Percentiles rank a stretch among this genome's conserved stretches.
Conservation (phyloP, 2,329 filamentous ascomycete genomes). For the Ophiostoma ips region DNA sequence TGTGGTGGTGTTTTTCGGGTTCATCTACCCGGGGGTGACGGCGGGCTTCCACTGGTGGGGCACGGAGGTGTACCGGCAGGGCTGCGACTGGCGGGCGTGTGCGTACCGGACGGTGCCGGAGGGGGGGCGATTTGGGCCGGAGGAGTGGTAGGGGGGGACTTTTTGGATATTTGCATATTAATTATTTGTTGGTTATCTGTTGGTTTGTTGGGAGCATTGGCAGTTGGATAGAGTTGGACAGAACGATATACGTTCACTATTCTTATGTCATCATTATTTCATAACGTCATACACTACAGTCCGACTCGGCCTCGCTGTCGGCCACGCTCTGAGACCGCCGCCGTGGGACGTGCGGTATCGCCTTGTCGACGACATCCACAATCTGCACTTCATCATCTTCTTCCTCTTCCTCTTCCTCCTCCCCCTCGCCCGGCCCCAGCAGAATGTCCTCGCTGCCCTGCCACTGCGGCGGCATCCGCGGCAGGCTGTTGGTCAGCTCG, state of each 20-base stretch:
- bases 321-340: constrained; percentile 9
- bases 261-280: no score
- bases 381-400: constrained; percentile 1
- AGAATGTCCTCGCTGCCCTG: constrained; percentile 53
- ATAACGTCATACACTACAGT: constrained; percentile 1
- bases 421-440: constrained; percentile 23
- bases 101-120: constrained; percentile 50
- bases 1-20: constrained; percentile 72
- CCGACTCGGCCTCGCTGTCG: constrained; percentile 14
- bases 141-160: constrained; percentile 33
- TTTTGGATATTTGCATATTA: not conserved
- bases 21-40: constrained; percentile 69
- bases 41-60: constrained; percentile 74
- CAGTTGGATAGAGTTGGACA: not conserved
- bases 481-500: constrained; percentile 27
- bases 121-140: constrained; percentile 53
- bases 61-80: constrained; percentile 70
- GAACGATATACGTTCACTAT: no score
- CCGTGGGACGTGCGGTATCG: not conserved
- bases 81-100: constrained; percentile 76
- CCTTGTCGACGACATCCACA: not conserved
- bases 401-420: constrained; percentile 11
- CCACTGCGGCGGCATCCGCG: constrained; percentile 49
- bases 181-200: not conserved
- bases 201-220: not conserved